Conservation (phyloP, 1,284 basidiomycete species). For the Neolentinus lepideus region DNA sequence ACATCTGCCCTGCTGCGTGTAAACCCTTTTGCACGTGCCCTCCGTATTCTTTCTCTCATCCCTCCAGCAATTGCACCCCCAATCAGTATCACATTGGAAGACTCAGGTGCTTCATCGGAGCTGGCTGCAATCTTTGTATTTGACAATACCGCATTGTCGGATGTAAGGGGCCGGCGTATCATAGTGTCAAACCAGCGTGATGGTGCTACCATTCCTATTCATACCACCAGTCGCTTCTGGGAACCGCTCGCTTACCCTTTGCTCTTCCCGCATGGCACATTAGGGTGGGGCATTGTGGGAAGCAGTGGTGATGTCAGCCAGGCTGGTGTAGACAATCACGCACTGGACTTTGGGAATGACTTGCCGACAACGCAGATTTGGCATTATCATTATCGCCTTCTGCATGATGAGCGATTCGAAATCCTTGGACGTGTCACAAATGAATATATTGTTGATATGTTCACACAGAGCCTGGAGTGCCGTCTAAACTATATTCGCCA, state of each 20-base stretch:
- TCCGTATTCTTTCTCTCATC: not conserved
- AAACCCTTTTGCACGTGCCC: slow-evolving; percentile 20
- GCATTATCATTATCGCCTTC: slow-evolving; percentile 19
- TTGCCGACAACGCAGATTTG: slow-evolving; percentile 15
- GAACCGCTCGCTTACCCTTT: slow-evolving; percentile 29
- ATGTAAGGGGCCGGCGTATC: slow-evolving; percentile 12
- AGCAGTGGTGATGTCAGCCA: not conserved
- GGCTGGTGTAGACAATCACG: not conserved
- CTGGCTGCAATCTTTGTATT: slow-evolving; percentile 24
- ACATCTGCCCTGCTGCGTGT: slow-evolving; percentile 12
- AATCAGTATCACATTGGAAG: slow-evolving; percentile 16
- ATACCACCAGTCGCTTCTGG: slow-evolving; percentile 20
- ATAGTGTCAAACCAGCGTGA: slow-evolving; percentile 8
- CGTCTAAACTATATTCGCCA: slow-evolving; percentile 22
- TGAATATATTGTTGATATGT: slow-evolving; percentile 32
- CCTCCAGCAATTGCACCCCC: not conserved
- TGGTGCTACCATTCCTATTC: slow-evolving; percentile 12
- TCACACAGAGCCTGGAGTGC: slow-evolving; percentile 21
- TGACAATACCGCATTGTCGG: slow-evolving; percentile 14
- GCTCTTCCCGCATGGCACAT: slow-evolving; percentile 25
- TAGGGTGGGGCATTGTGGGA: slow-evolving; percentile 23
- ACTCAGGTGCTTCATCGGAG: slow-evolving; percentile 15
- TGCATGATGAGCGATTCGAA: slow-evolving; percentile 19
- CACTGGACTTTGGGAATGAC: slow-evolving; percentile 4
- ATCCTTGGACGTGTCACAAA: slow-evolving; percentile 25